Percentiles rank a stretch among this genome's conserved stretches.
These are phyloP conservation scores for Pyrenochaeta sp. DNA, from an alignment of 2,329 filamentous ascomycete species.

Conservation along the genomic window DNA sequence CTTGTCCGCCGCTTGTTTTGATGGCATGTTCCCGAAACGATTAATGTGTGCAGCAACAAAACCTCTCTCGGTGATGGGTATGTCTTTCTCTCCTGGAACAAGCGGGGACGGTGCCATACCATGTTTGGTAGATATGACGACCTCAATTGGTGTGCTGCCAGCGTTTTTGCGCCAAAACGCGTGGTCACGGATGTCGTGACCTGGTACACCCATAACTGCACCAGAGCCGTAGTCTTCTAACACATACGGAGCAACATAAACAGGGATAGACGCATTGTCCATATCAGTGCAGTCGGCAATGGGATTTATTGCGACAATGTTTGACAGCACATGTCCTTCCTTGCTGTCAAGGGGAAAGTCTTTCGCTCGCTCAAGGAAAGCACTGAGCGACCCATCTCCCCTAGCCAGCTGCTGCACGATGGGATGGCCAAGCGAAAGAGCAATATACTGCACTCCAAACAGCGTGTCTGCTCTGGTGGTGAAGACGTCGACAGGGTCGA, in stretches of 20 bases:
- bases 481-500: slow-evolving; percentile 72
- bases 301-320: slow-evolving; percentile 42
- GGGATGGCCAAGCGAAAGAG: slow-evolving; percentile 76
- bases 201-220: slow-evolving; percentile 91
- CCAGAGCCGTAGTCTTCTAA: slow-evolving; percentile 86
- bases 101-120: slow-evolving; percentile 17
- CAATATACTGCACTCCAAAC: slow-evolving; percentile 86
- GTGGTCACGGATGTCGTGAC: slow-evolving; percentile 80
- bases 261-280: slow-evolving; percentile 66
- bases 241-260: slow-evolving; percentile 87
- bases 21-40: slow-evolving; percentile 69
- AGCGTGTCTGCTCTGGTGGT: slow-evolving; percentile 87
- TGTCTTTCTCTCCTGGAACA: slow-evolving; percentile 52
- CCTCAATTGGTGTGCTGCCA: slow-evolving; percentile 65
- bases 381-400: slow-evolving; percentile 67
- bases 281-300: slow-evolving; percentile 63
- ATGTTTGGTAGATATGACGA: slow-evolving; percentile 57
- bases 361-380: slow-evolving; percentile 68
- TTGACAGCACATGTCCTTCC: slow-evolving; percentile 71
- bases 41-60: slow-evolving; percentile 73
- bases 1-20: slow-evolving; percentile 67
- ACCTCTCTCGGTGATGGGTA: slow-evolving; percentile 71
- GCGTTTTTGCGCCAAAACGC: slow-evolving; percentile 81
- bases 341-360: slow-evolving; percentile 66
- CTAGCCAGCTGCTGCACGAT: slow-evolving; percentile 70